Evolutionary conservation across 108 stramenopile species (phyloP).

Genomic region (Aurantiochytrium sp.): DNA sequence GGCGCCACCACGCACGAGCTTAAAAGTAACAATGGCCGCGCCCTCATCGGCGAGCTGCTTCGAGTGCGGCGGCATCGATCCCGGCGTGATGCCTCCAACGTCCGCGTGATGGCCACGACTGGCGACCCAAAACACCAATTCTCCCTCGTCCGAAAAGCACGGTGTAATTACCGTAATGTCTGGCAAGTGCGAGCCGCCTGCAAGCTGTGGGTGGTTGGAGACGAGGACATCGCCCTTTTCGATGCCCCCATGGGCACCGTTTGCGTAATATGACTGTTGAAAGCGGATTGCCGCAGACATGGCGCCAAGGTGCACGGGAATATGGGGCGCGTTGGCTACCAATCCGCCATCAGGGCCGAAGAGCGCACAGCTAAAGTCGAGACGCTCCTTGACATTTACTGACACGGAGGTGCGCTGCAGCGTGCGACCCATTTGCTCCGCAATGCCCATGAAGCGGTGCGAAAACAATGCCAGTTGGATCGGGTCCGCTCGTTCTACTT

Average conservation of each 20-base stretch:
- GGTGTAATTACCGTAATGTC: slow-evolving; percentile 98
- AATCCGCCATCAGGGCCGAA: slow-evolving; percentile 86
- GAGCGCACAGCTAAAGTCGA: slow-evolving; percentile 94
- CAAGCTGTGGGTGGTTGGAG: slow-evolving; percentile 92
- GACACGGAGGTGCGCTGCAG: slow-evolving; percentile 76
- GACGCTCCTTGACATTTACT: slow-evolving; percentile 97
- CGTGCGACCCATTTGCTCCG: slow-evolving; percentile 97
- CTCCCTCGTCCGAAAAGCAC: slow-evolving; percentile 55
- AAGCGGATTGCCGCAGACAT: slow-evolving; percentile 87
- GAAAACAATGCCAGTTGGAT: slow-evolving; percentile 82
- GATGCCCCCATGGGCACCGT: slow-evolving; percentile 59
- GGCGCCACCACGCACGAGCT: slow-evolving; percentile 75
- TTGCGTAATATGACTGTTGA: slow-evolving; percentile 83
- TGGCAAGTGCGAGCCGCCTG: slow-evolving; percentile 80
- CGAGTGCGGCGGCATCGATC: slow-evolving; percentile 79
- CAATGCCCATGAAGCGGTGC: slow-evolving; percentile 98
- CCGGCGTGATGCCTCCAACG: slow-evolving; percentile 82
- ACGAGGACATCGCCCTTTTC: slow-evolving; percentile 90
- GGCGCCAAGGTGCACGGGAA: slow-evolving; percentile 95
- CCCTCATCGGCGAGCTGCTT: slow-evolving; percentile 82
- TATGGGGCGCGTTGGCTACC: slow-evolving; percentile 97
- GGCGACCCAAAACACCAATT: slow-evolving; percentile 86
- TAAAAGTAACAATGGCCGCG: slow-evolving; percentile 93
- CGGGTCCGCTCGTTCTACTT: slow-evolving; percentile 59
- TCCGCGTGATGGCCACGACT: slow-evolving; percentile 93